Conservation (phyloP, 768 basidiomycete genomes). For the Suillus hirtellus region DNA sequence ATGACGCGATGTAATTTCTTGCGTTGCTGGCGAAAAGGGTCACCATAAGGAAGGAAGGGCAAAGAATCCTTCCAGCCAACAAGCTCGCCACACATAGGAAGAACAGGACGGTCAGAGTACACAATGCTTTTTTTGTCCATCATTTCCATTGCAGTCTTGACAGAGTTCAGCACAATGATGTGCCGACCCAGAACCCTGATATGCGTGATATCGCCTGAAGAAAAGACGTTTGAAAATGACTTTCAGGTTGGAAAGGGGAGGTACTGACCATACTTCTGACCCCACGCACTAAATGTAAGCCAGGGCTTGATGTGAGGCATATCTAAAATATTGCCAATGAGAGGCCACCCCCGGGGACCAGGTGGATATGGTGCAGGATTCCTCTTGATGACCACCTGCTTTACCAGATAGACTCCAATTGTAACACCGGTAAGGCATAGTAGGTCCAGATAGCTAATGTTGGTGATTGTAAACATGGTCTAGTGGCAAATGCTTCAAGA, state of each 20-base stretch:
- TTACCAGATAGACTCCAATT: not conserved
- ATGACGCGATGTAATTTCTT: constrained; percentile 42
- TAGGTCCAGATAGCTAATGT: not conserved
- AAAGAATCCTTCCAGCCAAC: constrained; percentile 36
- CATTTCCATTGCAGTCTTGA: not conserved
- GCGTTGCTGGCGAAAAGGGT: constrained; percentile 43
- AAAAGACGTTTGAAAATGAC: not conserved
- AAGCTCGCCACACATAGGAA: constrained; percentile 40
- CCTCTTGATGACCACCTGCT: not conserved
- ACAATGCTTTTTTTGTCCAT: not conserved
- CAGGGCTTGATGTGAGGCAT: not conserved
- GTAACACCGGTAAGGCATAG: not conserved
- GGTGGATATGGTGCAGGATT: not conserved
- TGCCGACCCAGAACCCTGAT: not conserved
- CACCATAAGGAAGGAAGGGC: constrained; percentile 41
- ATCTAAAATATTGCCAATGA: not conserved
- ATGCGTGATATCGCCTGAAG: not conserved
- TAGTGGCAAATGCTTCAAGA: not conserved
- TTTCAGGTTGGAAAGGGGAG: not conserved
- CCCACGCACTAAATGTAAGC: not conserved
- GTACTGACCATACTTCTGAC: not conserved
- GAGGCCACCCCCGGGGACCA: not conserved
- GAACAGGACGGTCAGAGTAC: constrained; percentile 62
- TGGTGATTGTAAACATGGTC: not conserved
- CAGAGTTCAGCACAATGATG: not conserved